Base-by-base conservation (phyloP, 805 yeast genomes). In the Wickerhamiella dianesei region DNA sequence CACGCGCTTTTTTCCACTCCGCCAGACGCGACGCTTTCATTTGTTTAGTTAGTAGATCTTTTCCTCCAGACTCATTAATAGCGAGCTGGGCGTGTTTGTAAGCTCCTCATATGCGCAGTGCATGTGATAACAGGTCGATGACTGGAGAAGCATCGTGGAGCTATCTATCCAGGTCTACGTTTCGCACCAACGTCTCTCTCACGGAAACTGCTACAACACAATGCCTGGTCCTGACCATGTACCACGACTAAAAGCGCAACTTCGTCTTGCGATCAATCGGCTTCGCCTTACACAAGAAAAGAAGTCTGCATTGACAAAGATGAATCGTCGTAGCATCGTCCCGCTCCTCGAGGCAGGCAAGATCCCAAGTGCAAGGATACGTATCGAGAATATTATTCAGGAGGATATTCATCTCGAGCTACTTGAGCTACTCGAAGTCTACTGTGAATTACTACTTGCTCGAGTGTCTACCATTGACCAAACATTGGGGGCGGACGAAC, bases 361-460 rank as follows among this genome's bases (percentile, higher is more conserved):
- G 58, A 88, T 84, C 51, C 79, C 80, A 44, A 82, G 87, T 55
- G 95, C 95, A 9, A 73, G 74, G 47, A 85, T 85, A 48, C 65
- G 94, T 44, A 89, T 84, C 2, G 96, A 86, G 60, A 82, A 82
- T 55, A 75, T 86, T 48, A 82, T 87, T 29, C 72, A 88, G 35
- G 89, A 84, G 54, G 96, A 86, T 58, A 75, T 83, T 29, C 76
- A 79, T 56, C 75, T 82, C 19, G 95, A 86, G 64, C 66, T 86
- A 20, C 65, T 86, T 45, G 95, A 87, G 61, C 75, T 76, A 41
- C 63, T 86, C 42, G 95, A 87, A 62, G 66, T 87, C 17, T 84
- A 84, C 60, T 80, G 95, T 58, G 95, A 87, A 62, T 66, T 86
- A 3, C 61, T 84, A 18, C 70, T 82, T 43, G 95, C 95, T 0